A percentile compares a stretch with the other conserved stretches of the same genome.
phyloP scores from a whole-genome alignment of 768 basidiomycete species.

The Lentinula guzmanii region DNA sequence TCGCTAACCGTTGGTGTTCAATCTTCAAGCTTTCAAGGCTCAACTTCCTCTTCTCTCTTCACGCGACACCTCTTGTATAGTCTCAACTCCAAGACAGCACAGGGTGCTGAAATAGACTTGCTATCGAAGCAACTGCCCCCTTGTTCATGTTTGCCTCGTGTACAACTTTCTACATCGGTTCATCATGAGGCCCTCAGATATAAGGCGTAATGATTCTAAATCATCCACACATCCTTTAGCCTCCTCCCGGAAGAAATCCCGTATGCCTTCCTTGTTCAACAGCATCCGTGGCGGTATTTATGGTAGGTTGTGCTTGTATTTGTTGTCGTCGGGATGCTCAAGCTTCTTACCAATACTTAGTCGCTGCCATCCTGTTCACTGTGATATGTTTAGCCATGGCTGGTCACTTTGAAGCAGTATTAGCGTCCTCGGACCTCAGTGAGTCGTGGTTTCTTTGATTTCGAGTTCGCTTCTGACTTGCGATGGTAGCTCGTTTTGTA shows the following conservation, averaged over 20 bases:
- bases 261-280: constrained; percentile 72
- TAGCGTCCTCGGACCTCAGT: constrained; percentile 80
- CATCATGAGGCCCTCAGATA: constrained; percentile 36
- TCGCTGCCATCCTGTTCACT: constrained; percentile 65
- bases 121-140: neutral
- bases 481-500: constrained; percentile 68
- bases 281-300: constrained; percentile 63
- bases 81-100: neutral
- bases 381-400: constrained; percentile 77
- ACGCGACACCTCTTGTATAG: neutral
- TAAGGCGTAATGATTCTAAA: constrained; percentile 6
- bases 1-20: too few relatives aligned
- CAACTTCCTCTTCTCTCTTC: neutral
- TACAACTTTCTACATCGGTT: constrained; percentile 25
- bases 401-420: constrained; percentile 65
- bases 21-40: neutral
- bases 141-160: constrained; percentile 44
- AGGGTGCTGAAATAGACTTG: neutral
- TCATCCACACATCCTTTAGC: constrained; percentile 6
- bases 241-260: constrained; percentile 22
- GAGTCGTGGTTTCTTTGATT: constrained; percentile 21
- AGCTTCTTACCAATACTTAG: constrained; percentile 27
- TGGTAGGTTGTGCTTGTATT: constrained; percentile 32
- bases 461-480: neutral
- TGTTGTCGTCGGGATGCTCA: constrained; percentile 7